Conservation (phyloP, 805 yeast genomes). For the Lipomyces sp. region DNA sequence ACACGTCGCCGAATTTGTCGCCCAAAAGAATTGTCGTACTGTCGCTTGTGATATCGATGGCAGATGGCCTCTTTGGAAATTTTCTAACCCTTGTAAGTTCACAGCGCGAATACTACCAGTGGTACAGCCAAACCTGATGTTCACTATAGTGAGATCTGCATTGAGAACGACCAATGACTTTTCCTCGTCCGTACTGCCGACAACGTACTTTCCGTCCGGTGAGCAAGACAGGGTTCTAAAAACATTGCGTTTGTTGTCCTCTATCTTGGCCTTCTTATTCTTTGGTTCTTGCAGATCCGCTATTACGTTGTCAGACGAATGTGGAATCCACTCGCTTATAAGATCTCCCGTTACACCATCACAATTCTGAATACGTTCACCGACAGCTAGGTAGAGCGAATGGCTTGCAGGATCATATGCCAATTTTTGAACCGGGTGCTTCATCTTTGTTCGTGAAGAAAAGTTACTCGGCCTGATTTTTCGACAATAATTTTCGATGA, state of each 20-base stretch:
- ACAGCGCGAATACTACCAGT: background rate
- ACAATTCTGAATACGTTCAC: conserved; percentile 25
- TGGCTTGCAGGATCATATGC: conserved; percentile 16
- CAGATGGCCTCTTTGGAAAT: conserved; percentile 91
- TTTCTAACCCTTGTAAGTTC: conserved; percentile 64
- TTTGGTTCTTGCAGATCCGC: conserved; percentile 12
- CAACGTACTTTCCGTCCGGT: conserved; percentile 57
- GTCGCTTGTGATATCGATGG: conserved; percentile 64
- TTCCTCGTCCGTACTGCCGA: conserved; percentile 80
- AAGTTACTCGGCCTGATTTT: background rate
- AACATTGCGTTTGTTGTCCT: conserved; percentile 56
- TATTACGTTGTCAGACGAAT: background rate
- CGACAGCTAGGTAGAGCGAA: conserved; percentile 18
- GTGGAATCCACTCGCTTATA: conserved; percentile 10
- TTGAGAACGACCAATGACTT: conserved; percentile 73
- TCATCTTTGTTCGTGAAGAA: conserved; percentile 22
- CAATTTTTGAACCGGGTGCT: conserved; percentile 34
- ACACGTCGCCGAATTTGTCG: conserved; percentile 97
- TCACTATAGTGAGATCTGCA: conserved; percentile 21
- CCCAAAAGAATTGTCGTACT: conserved; percentile 66
- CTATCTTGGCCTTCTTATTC: conserved; percentile 31
- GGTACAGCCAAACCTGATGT: conserved; percentile 8
- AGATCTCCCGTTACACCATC: conserved; percentile 22
- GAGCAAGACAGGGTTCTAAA: conserved; percentile 66
- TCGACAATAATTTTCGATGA: background rate